Conservation (phyloP, 2,329 filamentous ascomycete genomes). For the Epichloe typhina region DNA sequence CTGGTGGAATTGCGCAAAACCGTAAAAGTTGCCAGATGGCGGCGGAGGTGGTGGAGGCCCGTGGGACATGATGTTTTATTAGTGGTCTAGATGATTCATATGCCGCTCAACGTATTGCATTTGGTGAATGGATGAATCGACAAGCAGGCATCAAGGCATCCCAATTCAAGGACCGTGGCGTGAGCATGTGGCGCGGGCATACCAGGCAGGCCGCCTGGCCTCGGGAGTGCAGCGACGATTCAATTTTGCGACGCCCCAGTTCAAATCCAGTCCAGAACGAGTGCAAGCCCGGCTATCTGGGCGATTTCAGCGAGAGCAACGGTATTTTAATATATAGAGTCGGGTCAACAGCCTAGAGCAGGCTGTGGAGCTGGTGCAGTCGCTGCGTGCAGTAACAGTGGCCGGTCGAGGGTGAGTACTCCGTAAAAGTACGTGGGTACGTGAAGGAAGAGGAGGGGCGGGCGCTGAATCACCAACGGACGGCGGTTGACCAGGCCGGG, state of each 20-base stretch:
- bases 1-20: constrained; percentile 3
- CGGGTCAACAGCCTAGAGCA: neutral
- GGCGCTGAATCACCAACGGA: too few species aligned
- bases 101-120: constrained; percentile 1
- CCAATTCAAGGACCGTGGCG: constrained; percentile 1
- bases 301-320: neutral
- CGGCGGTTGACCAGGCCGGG: neutral
- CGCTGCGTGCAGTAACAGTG: neutral
- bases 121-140: neutral
- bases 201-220: constrained; percentile 3
- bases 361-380: neutral
- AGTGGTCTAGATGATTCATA: neutral
- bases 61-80: constrained; percentile 6
- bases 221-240: neutral
- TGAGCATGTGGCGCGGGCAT: constrained; percentile 3
- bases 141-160: neutral
- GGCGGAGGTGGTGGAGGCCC: constrained; percentile 5
- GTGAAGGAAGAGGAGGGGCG: too few species aligned
- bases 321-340: neutral
- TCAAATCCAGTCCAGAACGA: neutral
- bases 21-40: constrained; percentile 2
- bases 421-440: too few species aligned
- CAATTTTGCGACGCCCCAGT: neutral
- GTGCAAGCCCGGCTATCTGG: neutral
- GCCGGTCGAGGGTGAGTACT: too few species aligned